Percentiles rank a stretch among this genome's conserved stretches.
Evolutionary conservation across 225 moss, liverwort and hornwort species (phyloP).

Genomic region (Marchantia paleacea): DNA sequence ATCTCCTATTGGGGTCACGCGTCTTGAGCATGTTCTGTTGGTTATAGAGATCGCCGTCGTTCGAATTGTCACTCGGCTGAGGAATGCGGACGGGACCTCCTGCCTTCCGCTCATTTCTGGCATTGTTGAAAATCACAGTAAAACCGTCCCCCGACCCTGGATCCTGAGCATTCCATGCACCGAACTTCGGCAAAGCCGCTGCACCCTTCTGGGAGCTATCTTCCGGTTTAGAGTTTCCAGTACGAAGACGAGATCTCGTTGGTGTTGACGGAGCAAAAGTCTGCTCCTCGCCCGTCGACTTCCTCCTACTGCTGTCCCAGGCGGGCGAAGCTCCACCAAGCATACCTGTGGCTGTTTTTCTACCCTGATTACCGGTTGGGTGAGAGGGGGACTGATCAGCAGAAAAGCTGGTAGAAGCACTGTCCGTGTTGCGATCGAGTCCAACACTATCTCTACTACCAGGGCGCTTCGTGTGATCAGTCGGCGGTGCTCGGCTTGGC

Average conservation of each 20-base stretch:
- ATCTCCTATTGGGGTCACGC: conserved; percentile 11
- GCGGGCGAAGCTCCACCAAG: conserved; percentile 22
- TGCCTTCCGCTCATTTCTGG: conserved; percentile 57
- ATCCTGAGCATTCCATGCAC: conserved; percentile 66
- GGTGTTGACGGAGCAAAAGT: conserved; percentile 25
- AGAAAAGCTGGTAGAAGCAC: conserved; percentile 22
- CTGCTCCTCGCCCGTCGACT: neutral
- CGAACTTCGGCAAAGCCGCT: conserved; percentile 66
- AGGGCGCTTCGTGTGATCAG: neutral
- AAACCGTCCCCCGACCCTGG: conserved; percentile 55
- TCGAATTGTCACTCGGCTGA: conserved; percentile 20
- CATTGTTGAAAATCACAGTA: conserved; percentile 74
- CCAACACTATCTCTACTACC: conserved; percentile 8
- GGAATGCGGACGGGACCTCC: conserved; percentile 51
- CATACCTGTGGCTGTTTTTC: neutral
- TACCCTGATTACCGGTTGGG: neutral
- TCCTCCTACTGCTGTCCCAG: neutral
- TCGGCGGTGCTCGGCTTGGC: conserved; percentile 27
- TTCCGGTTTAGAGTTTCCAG: conserved; percentile 9
- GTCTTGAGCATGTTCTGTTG: neutral
- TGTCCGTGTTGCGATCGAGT: conserved; percentile 2
- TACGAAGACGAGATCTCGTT: conserved; percentile 33
- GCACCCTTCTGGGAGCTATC: conserved; percentile 20
- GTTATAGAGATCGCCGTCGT: conserved; percentile 51
- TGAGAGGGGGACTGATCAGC: conserved; percentile 35